Conservation (phyloP, 2,329 filamentous ascomycete species). For the Calonectria pseudoturangicola region DNA sequence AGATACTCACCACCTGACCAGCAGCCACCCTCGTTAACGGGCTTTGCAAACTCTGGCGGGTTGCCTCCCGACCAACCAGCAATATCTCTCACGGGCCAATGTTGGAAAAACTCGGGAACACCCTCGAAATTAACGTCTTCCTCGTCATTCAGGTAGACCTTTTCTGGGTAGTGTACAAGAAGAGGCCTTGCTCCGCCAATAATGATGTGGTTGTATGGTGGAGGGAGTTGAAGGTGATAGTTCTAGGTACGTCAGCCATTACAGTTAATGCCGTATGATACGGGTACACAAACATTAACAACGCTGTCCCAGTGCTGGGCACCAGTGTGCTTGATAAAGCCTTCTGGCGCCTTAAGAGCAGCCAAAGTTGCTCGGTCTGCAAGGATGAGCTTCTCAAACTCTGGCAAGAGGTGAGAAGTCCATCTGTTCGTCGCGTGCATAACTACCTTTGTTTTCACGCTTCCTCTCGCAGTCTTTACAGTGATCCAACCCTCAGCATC, state of each 20-base stretch:
- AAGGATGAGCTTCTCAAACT: constrained; percentile 35
- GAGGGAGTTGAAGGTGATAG: constrained; percentile 36
- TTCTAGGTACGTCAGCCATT: constrained; percentile 32
- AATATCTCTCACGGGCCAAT: constrained; percentile 28
- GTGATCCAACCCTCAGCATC: constrained; percentile 32
- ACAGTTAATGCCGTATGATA: too few relatives aligned
- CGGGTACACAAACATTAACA: constrained; percentile 22
- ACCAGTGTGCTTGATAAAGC: constrained; percentile 37
- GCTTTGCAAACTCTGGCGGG: constrained; percentile 31
- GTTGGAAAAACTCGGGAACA: constrained; percentile 33
- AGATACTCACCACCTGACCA: constrained; percentile 36
- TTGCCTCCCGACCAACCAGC: constrained; percentile 29
- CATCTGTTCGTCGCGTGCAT: constrained; percentile 38
- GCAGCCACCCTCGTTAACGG: constrained; percentile 32
- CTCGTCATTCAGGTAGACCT: constrained; percentile 32
- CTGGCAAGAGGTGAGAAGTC: constrained; percentile 36
- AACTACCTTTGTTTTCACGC: constrained; percentile 24
- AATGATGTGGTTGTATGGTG: constrained; percentile 38
- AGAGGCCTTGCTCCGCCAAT: constrained; percentile 34
- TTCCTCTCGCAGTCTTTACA: constrained; percentile 35
- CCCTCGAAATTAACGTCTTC: constrained; percentile 34
- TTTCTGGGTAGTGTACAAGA: constrained; percentile 30
- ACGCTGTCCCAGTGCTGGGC: constrained; percentile 40
- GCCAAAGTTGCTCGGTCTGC: constrained; percentile 33
- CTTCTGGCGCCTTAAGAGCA: constrained; percentile 31